These are phyloP conservation scores for Sedum album DNA, from an alignment of 164 flowering plant genomes.

Conservation along the genomic window DNA sequence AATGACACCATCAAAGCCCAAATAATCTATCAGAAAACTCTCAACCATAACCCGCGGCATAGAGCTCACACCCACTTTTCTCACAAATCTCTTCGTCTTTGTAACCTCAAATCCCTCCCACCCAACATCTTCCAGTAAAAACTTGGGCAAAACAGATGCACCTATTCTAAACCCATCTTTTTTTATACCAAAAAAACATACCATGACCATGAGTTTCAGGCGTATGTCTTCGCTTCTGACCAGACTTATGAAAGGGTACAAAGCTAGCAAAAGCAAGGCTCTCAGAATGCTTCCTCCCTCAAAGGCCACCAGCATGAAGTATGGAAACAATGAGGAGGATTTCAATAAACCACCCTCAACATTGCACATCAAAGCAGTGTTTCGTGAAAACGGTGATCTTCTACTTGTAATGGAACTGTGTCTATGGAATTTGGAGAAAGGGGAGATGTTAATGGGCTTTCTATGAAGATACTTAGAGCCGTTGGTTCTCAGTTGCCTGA, in stretches of 20 bases:
- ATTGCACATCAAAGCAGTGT: conserved; percentile 36
- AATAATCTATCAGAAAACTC: conserved; percentile 36
- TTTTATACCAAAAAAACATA: conserved; percentile 35
- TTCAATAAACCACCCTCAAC: conserved; percentile 48
- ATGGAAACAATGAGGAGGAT: conserved; percentile 54
- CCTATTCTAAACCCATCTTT: conserved; percentile 28
- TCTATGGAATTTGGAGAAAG: background rate
- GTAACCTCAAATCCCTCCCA: conserved; percentile 30
- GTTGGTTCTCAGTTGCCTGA: conserved; percentile 1
- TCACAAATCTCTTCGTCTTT: conserved; percentile 21
- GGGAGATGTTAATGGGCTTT: background rate
- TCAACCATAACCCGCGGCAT: conserved; percentile 42
- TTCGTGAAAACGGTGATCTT: conserved; percentile 4
- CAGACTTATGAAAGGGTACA: conserved; percentile 30
- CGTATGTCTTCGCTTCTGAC: conserved; percentile 21
- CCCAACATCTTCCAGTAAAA: conserved; percentile 42
- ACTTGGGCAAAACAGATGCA: conserved; percentile 38
- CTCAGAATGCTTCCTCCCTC: conserved; percentile 40
- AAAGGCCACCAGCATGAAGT: conserved; percentile 59
- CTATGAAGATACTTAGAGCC: background rate
- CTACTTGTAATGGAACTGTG: background rate
- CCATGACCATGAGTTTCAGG: conserved; percentile 34
- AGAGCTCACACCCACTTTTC: conserved; percentile 20
- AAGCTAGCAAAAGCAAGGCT: conserved; percentile 26
- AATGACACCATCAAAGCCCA: conserved; percentile 27